These are phyloP conservation scores for Carex littledalei DNA, from an alignment of 176 grass and related monocot species.

Conservation along the genomic window DNA sequence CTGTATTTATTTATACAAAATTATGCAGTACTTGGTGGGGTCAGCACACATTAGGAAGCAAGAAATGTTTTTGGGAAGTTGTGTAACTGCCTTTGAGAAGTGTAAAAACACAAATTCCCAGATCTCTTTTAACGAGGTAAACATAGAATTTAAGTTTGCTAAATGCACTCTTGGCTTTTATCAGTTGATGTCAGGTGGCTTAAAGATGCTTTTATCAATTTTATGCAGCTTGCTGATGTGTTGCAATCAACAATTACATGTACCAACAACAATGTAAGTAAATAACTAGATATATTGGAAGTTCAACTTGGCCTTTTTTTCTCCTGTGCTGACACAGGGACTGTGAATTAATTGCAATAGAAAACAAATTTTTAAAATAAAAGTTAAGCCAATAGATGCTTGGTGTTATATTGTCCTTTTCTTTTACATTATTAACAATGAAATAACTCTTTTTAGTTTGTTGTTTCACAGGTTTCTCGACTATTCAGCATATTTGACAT, in stretches of 20 bases:
- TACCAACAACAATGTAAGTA: constrained; percentile 19
- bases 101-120: constrained; percentile 32
- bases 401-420: neutral
- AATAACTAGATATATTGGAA: neutral
- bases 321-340: neutral
- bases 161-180: neutral
- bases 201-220: neutral
- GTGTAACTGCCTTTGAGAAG: constrained; percentile 56
- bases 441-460: neutral
- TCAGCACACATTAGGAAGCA: constrained; percentile 69
- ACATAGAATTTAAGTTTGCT: neutral
- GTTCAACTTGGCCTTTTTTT: neutral
- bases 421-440: neutral
- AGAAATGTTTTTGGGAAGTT: constrained; percentile 43
- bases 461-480: constrained; percentile 43
- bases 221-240: constrained; percentile 21
- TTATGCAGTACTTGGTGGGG: constrained; percentile 70
- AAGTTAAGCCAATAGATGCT: neutral
- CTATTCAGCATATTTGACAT: constrained; percentile 53
- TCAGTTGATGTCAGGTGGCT: neutral
- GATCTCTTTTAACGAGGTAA: constrained; percentile 23
- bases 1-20: constrained; percentile 5
- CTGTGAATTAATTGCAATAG: neutral
- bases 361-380: neutral
- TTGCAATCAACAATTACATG: constrained; percentile 20